Evolutionary conservation across 768 basidiomycete genomes (phyloP).

Genomic region (Termitomyces sp.): DNA sequence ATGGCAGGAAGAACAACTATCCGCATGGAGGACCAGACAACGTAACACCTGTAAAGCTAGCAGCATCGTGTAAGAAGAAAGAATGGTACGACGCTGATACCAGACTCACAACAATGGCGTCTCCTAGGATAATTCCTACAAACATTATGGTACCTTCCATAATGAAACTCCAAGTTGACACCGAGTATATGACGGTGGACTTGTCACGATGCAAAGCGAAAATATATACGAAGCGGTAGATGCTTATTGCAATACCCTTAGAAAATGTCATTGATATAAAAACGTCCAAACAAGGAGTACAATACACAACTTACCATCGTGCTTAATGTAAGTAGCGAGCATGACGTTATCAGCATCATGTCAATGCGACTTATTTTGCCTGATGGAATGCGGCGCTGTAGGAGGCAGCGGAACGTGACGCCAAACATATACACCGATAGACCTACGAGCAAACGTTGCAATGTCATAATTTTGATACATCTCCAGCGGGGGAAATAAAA

Average conservation of each 20-base stretch:
- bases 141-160: not conserved
- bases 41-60: no score
- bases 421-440: conserved; percentile 1
- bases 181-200: not conserved
- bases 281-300: no score
- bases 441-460: not conserved
- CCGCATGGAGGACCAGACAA: no score
- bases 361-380: not conserved
- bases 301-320: not conserved
- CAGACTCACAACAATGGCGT: conserved; percentile 1
- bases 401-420: not conserved
- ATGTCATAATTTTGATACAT: not conserved
- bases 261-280: no score
- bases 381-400: not conserved
- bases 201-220: not conserved
- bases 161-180: not conserved
- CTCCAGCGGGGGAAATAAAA: no score
- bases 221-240: not conserved
- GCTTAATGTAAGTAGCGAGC: not conserved
- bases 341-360: not conserved
- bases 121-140: not conserved
- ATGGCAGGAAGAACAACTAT: not conserved
- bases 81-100: not conserved
- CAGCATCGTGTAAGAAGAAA: not conserved
- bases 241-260: not conserved